Base-by-base conservation (phyloP, 352 stramenopile species). In the Peronospora destructor region DNA sequence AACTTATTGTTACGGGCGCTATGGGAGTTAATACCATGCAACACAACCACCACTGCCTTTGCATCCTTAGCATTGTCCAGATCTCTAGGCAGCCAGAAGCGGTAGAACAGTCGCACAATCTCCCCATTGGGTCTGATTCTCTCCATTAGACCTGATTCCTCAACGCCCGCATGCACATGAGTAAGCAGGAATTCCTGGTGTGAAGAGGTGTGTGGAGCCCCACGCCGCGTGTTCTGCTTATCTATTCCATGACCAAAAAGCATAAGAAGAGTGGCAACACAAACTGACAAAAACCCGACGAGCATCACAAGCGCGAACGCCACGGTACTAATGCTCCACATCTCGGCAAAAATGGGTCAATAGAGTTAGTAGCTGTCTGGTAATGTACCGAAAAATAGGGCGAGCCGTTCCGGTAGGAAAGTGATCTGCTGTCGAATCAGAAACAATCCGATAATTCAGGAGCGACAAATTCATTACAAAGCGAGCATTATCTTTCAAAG, bases 1-100 rank as follows among this genome's bases (percentile, higher is more conserved):
- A 89, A 87, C 42, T 57, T 71, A 30, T 77, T 84, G 64, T 84
- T 85, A 38, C 80, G 71, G n/a, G 70, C 77, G 49, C 77, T 88
- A 61, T 91, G 80, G 34, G 76, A 84, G 49, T 87, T 91, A 33
- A 91, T 54, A 35, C 80, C 77, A 35, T 91, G 80, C 25, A 91
- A 50, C 35, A 85, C 71, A 14, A 89, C 61, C n/a, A 91, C 67
- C 5, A 91, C 66, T 7, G 70, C 77, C 28, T 64, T 71, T 1
- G 61, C 62, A 12, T 68, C 65, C 1, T 40, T 16, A 1, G 58
- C 40, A 29, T 63, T 63, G 13, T 61, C 50, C n/a, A 78, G 35
- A n/a, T 69, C 53, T 32, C 56, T 72, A 10, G 77, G 77, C 42
- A 79, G 44, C 77, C 77, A 89, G 34, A 85, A 74, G 32, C 77